phyloP scores from a whole-genome alignment of 352 stramenopile genomes.

The Pythium plurisporium region DNA sequence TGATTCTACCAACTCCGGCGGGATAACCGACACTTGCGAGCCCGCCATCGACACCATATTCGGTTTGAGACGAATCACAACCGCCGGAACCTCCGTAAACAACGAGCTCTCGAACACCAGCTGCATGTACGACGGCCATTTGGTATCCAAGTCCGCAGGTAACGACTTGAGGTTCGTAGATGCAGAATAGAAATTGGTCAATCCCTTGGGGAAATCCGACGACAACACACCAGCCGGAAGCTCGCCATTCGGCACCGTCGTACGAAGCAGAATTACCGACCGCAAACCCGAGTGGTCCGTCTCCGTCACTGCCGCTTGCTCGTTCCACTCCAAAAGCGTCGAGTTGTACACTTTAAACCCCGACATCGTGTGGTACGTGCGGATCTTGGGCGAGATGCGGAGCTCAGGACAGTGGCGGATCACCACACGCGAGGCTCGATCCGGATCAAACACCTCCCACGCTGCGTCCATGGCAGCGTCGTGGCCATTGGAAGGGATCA shows the following conservation, averaged over 20 bases:
- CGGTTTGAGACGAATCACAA: conserved; percentile 1
- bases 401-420: not conserved
- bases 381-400: not conserved
- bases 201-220: not conserved
- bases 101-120: not conserved
- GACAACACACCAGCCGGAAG: not conserved
- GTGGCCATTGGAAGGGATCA: not conserved
- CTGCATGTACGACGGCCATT: not conserved
- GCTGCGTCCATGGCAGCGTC: not conserved
- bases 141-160: not conserved
- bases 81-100: conserved; percentile 3
- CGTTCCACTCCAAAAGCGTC: not conserved
- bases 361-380: not conserved
- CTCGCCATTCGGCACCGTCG: not conserved
- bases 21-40: not conserved
- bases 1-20: conserved; percentile 3
- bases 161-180: not conserved
- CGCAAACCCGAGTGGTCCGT: not conserved
- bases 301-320: not conserved
- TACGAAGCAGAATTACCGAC: not conserved
- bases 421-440: not conserved
- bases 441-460: not conserved
- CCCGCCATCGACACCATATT: not conserved
- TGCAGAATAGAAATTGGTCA: not conserved
- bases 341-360: not conserved